Evolutionary conservation across 495 filamentous ascomycete species (phyloP), one percentile per base, ranked within the genome.

Genomic region (Staphylotrichum tortipilum): DNA sequence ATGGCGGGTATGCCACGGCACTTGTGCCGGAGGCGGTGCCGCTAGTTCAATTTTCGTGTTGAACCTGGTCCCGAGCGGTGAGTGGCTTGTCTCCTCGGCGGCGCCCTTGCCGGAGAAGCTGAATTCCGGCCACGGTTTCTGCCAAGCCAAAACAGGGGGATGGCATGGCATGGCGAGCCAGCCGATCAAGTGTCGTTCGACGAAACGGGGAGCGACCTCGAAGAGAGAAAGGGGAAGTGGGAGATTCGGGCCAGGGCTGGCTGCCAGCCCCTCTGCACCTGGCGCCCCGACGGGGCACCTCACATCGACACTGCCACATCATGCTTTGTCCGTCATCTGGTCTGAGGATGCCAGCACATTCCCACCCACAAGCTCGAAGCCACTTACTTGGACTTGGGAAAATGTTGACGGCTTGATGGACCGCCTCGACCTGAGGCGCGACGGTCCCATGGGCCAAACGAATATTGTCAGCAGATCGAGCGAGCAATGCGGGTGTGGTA

Each of bases 1-100:
- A 5, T 17, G 11, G 15, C 22, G 24, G 12, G 37, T 17, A 22
- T 35, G 31, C 17, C 8, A 35, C 30, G 22, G 33, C 30, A 46
- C 44, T 23, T 23, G 47, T 41, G 26, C 23, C 44, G 36, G 46
- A 26, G 50, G 50, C 50, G 43, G 50, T 53, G 50, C 50, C 26
- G 36, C 30, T 53, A 53, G 44, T 28, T 47, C 22, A 21, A 18
- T 29, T 35, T 10, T 38, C 24, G 26, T 19, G 19, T 26, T 28
- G 35, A 29, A 21, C 17, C 21, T 18, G 15, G 11, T 29, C 26
- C 26, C 34, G 23, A 33, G 50, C 50, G 44, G 50, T 53, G 50
- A 47, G 37, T 47, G 50, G 37, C 28, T 3, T 21, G 38, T n/a
- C 22, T 34, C 9, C 19, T 28, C 29, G 34, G 50, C 38, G 7